Base-by-base conservation (phyloP, 2,329 filamentous ascomycete species). In the Botrytis porri region DNA sequence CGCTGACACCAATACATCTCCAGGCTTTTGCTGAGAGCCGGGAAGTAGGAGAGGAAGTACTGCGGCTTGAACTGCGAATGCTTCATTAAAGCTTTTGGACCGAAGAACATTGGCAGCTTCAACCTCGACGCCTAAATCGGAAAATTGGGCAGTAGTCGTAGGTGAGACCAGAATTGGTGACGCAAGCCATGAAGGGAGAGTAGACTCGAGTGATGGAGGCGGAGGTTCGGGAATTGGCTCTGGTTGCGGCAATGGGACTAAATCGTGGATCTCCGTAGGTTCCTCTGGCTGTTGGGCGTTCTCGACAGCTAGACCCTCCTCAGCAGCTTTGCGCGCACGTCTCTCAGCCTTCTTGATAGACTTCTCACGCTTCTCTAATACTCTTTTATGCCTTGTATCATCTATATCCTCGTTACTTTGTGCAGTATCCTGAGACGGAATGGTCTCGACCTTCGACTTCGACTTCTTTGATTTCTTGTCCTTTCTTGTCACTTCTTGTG, bases 1-100 rank as follows among this genome's bases (percentile, higher is more conserved):
- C 0, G 97, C 96, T 12, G 94, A 96, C 4, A 99, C 91, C 62
- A 97, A 91, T 7, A 99, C 83, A 81, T 99, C 96, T 8, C 93
- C 92, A 1, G 88, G 83, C 51, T 89, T 86, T 51, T 87, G 84
- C 72, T 87, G 85, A 60, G 87, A 86, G 0, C 87, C 88, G 35
- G 89, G 90, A 6, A 97, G 85, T 8, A 99, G 86, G 59, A 97
- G 85, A 0, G 95, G 95, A 39, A 99, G 86, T 0, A 96, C 87
- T 1, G 90, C 90, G 8, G 93, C 89, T 82, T 97, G 94, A 1
- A 97, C 89, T 0, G 93, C 92, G 79, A 96, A 91, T 0, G 94
- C 92, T 66, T 90, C 84, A 9, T 85, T 85, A 80, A 93, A 93
- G 1, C 90, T 90, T 75, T 91, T 91, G n/a, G 87, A 84, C 45